phyloP scores from a whole-genome alignment of 1,284 basidiomycete genomes.

The Athelia sp. region DNA sequence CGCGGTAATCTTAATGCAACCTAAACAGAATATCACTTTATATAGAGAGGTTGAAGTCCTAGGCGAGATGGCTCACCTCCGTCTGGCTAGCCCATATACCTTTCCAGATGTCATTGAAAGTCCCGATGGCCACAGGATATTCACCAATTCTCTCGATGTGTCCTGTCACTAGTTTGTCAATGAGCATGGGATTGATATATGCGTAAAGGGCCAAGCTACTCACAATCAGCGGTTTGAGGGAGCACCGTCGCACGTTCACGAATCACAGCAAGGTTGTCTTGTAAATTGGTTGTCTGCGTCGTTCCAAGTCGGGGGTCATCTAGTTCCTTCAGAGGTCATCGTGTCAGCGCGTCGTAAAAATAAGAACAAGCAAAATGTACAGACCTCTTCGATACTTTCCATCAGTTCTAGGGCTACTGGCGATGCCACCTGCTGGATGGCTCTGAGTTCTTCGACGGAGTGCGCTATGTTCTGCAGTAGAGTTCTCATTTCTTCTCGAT shows the following conservation, averaged over 20 bases:
- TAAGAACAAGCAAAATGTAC: constrained; percentile 5
- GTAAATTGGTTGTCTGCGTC: constrained; percentile 26
- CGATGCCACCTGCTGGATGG: neutral
- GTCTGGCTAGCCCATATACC: constrained; percentile 37
- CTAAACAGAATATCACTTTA: constrained; percentile 13
- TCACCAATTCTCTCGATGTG: constrained; percentile 28
- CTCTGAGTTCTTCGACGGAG: neutral
- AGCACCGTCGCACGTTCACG: constrained; percentile 28
- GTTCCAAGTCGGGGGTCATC: constrained; percentile 25
- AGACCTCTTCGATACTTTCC: constrained; percentile 35
- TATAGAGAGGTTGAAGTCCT: neutral
- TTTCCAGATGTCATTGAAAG: constrained; percentile 34
- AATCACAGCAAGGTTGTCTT: constrained; percentile 31
- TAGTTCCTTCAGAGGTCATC: constrained; percentile 25
- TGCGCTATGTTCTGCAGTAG: neutral
- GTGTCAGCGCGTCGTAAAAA: neutral
- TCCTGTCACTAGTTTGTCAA: constrained; percentile 34
- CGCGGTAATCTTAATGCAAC: constrained; percentile 30
- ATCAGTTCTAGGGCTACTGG: constrained; percentile 27
- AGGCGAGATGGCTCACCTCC: constrained; percentile 5
- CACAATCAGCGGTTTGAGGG: constrained; percentile 36
- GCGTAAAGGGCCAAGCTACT: constrained; percentile 9
- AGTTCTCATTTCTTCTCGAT: neutral
- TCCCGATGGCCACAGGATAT: constrained; percentile 26
- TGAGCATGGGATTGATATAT: neutral